Evolutionary conservation across 139 green algal species (phyloP).

Genomic region (Spirogloea muscicola): DNA sequence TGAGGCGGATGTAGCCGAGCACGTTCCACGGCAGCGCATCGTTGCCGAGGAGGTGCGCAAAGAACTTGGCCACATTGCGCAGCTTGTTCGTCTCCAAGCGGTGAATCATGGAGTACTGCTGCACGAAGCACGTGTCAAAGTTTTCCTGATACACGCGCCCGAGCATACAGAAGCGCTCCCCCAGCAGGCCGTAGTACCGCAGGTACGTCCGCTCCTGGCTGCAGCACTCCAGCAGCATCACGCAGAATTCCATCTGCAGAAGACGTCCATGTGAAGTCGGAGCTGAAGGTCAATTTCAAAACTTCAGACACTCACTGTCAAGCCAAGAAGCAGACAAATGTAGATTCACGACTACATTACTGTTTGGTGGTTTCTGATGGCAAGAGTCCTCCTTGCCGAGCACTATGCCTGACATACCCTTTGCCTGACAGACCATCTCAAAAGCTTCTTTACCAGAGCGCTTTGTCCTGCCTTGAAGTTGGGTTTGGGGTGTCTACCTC

Average conservation of each 20-base stretch:
- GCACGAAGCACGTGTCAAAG: conserved; percentile 86
- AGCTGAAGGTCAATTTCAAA: too few species aligned
- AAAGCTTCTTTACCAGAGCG: too few species aligned
- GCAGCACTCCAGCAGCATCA: conserved; percentile 98
- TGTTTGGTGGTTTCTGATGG: too few species aligned
- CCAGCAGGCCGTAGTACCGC: conserved; percentile 93
- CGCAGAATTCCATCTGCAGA: conserved; percentile 71
- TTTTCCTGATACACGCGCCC: conserved; percentile 64
- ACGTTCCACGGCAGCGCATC: conserved; percentile 86
- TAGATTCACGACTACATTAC: too few species aligned
- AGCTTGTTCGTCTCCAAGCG: conserved; percentile 99
- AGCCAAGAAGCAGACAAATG: too few species aligned
- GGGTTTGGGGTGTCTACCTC: too few species aligned
- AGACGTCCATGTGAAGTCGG: too few species aligned
- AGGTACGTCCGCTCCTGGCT: conserved; percentile 83
- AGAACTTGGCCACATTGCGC: conserved; percentile 94
- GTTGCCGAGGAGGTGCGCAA: conserved; percentile 83
- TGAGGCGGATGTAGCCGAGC: conserved; percentile 79
- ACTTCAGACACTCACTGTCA: too few species aligned
- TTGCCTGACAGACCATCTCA: too few species aligned
- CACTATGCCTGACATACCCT: too few species aligned
- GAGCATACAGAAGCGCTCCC: conserved; percentile 78
- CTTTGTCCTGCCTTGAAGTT: too few species aligned
- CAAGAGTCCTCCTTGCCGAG: too few species aligned
- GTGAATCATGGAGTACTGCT: conserved; percentile 94